phyloP scores from a whole-genome alignment of 441 rosid genomes.

The Raphanus hybrid region DNA sequence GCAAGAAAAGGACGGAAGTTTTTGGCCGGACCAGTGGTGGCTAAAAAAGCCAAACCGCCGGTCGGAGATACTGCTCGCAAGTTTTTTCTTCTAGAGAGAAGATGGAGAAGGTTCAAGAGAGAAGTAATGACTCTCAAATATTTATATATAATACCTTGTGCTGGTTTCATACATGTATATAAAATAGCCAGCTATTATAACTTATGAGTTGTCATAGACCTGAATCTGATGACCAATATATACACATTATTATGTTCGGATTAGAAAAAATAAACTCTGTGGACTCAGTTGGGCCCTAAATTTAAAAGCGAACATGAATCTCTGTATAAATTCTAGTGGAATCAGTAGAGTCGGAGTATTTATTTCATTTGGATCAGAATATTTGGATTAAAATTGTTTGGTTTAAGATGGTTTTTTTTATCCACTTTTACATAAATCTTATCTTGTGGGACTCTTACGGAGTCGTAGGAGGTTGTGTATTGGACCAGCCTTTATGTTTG shows the following conservation, averaged over 20 bases:
- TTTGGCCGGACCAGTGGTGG: no score
- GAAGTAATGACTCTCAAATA: background rate
- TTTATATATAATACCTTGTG: conserved; percentile 1
- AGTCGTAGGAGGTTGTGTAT: background rate
- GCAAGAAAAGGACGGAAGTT: no score
- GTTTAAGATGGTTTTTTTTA: background rate
- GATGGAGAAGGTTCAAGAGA: no score
- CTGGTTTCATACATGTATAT: background rate
- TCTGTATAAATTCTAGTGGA: background rate
- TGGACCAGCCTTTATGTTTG: conserved; percentile 13
- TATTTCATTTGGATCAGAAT: background rate
- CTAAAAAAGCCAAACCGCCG: no score
- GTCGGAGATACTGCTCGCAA: no score
- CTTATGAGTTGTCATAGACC: background rate
- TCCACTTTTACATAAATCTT: background rate
- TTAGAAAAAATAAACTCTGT: background rate
- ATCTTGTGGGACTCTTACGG: conserved; percentile 11
- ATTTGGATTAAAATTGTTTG: background rate
- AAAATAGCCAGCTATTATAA: conserved; percentile 1
- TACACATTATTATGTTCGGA: background rate
- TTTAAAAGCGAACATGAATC: background rate
- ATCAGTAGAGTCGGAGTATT: background rate
- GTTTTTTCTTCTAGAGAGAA: no score
- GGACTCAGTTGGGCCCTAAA: background rate
- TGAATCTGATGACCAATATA: background rate